Base-by-base conservation (phyloP, 1,284 basidiomycete genomes). In the Papiliotrema laurentii region DNA sequence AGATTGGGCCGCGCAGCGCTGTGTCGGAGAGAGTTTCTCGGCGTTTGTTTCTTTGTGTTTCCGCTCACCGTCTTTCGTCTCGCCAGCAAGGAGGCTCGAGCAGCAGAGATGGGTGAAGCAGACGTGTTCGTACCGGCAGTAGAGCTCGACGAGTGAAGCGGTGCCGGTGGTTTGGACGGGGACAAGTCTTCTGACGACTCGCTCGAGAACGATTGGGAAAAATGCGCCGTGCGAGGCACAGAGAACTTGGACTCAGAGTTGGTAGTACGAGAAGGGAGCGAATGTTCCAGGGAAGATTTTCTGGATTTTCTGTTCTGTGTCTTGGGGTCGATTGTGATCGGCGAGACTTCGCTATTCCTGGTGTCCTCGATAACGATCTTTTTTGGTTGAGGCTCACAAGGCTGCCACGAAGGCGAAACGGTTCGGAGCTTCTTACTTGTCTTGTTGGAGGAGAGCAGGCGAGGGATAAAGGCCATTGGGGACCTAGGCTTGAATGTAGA, bases 1-100 rank as follows among this genome's bases (percentile, higher is more conserved):
- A 69, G 39, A 2, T 48, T 40, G 0, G 66, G 61, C 19, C 66
- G 53, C 2, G 26, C 1, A 43, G 44, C 1, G 43, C 38, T 16
- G 28, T 33, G 18, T 28, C 35, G 11, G 42, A 16, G 21, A 35
- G 36, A 13, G 30, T 3, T 14, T 27, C 19, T 34, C 6, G 40
- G 33, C 4, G 28, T 11, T n/a, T 19, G n/a, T 18, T 36, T 26
- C 19, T 40, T 26, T 25, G 22, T 14, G 18, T 35, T 25, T 38
- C 46, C 14, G n/a, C 11, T 21, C n/a, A 49, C 3, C 2, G 47
- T 43, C 27, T 43, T 49, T 10, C 47, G 30, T 27, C 47, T 19
- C 4, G 27, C 14, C 10, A 47, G 34, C 10, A 47, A 6, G 4
- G 38, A 5, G 13, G 27, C 19, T 7, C 31, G 27, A 19, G 40